These are phyloP conservation scores for Lipomyces japonicus DNA, from an alignment of 805 yeast species.

Conservation along the genomic window DNA sequence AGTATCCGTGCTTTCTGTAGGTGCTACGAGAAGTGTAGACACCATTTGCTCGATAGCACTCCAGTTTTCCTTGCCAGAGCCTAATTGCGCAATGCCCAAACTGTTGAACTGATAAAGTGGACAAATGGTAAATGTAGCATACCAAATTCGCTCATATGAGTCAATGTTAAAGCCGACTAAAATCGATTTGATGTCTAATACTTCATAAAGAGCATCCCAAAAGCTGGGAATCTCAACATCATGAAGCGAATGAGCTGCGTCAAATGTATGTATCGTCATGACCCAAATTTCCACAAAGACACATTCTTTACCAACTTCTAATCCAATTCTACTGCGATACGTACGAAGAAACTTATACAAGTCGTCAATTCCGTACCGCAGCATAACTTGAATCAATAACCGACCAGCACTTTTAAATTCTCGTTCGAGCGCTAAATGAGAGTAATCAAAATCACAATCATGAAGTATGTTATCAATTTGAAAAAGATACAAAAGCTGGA, in stretches of 20 bases:
- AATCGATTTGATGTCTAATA: slow-evolving; percentile 9
- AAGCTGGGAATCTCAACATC: slow-evolving; percentile 4
- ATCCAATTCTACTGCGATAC: slow-evolving; percentile 13
- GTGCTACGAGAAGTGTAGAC: slow-evolving; percentile 5
- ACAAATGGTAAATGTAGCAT: slow-evolving; percentile 21
- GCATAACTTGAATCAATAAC: slow-evolving; percentile 15
- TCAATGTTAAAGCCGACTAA: slow-evolving; percentile 9
- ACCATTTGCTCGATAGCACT: slow-evolving; percentile 14
- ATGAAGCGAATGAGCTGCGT: slow-evolving; percentile 1
- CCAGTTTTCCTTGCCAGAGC: slow-evolving; percentile 12
- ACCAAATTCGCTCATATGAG: slow-evolving; percentile 25
- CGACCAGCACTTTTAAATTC: slow-evolving; percentile 15
- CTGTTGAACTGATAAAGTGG: slow-evolving; percentile 26
- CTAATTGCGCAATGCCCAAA: slow-evolving; percentile 7
- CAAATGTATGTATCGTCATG: slow-evolving; percentile 17
- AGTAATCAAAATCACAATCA: slow-evolving; percentile 4
- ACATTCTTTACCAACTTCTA: slow-evolving; percentile 10
- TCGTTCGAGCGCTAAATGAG: slow-evolving; percentile 15
- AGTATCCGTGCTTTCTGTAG: not conserved
- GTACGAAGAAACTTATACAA: slow-evolving; percentile 20
- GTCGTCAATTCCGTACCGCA: slow-evolving; percentile 21
- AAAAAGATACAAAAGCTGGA: slow-evolving; percentile 20
- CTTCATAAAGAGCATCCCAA: slow-evolving; percentile 16
- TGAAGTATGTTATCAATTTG: slow-evolving; percentile 16
- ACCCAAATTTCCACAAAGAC: slow-evolving; percentile 25